A percentile compares a stretch with the other conserved stretches of the same genome.
Evolutionary conservation across 805 yeast species (phyloP).

Genomic region (Barnettozyma californica): DNA sequence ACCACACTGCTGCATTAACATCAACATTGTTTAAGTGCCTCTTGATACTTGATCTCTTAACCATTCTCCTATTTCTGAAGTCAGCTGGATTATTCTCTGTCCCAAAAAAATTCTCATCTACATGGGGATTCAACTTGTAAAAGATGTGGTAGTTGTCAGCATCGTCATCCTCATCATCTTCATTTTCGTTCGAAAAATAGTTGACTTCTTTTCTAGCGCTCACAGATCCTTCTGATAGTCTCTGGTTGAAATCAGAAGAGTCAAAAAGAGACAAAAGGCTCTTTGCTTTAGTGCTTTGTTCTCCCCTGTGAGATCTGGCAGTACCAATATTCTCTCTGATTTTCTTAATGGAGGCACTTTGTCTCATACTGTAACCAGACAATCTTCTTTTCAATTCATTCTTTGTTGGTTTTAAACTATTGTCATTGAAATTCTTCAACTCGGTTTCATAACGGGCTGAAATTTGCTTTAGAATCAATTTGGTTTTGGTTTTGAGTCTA

Average conservation of each 20-base stretch:
- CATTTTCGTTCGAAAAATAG: slow-evolving; percentile 3
- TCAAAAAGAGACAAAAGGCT: slow-evolving; percentile 6
- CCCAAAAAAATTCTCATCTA: neutral
- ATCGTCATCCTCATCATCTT: slow-evolving; percentile 5
- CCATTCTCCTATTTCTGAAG: neutral
- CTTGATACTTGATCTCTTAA: slow-evolving; percentile 4
- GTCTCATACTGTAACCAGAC: slow-evolving; percentile 6
- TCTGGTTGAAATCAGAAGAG: slow-evolving; percentile 8
- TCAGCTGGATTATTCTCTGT: neutral
- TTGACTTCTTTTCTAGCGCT: slow-evolving; percentile 5
- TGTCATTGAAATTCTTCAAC: slow-evolving; percentile 7
- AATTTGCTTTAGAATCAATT: slow-evolving; percentile 1
- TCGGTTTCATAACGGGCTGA: slow-evolving; percentile 9
- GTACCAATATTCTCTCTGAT: slow-evolving; percentile 1
- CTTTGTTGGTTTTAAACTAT: slow-evolving; percentile 6
- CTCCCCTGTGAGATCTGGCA: neutral
- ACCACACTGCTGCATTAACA: neutral
- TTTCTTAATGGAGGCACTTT: slow-evolving; percentile 5
- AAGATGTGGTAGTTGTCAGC: slow-evolving; percentile 9
- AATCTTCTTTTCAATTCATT: slow-evolving; percentile 9
- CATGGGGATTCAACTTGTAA: slow-evolving; percentile 5
- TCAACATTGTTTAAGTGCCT: neutral
- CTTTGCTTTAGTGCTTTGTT: neutral
- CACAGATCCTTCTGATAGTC: slow-evolving; percentile 7
- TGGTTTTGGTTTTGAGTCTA: slow-evolving; percentile 10